Conservation (phyloP, 2,329 filamentous ascomycete species). For the Passalora sequoiae region DNA sequence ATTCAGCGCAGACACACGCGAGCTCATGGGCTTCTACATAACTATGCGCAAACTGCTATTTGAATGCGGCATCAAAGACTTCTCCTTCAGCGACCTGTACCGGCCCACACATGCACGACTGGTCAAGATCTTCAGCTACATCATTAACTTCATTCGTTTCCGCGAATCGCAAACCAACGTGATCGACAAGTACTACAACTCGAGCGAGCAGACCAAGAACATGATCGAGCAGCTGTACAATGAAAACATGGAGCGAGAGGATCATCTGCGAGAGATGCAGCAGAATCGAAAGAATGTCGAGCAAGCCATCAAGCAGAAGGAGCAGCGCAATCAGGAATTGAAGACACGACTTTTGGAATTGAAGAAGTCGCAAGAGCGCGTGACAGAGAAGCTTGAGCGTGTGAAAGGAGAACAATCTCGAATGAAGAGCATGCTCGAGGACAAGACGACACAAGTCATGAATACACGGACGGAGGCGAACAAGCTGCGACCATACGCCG, state of each 20-base stretch:
- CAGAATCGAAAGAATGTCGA: slow-evolving; percentile 76
- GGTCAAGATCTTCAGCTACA: slow-evolving; percentile 91
- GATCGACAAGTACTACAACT: slow-evolving; percentile 92
- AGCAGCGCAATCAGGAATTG: slow-evolving; percentile 77
- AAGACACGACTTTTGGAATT: slow-evolving; percentile 78
- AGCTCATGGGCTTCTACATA: slow-evolving; percentile 93
- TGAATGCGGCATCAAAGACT: slow-evolving; percentile 87
- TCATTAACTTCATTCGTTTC: slow-evolving; percentile 98
- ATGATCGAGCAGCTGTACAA: slow-evolving; percentile 80
- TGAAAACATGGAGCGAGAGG: slow-evolving; percentile 83
- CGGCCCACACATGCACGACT: slow-evolving; percentile 84
- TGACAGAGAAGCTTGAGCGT: slow-evolving; percentile 75
- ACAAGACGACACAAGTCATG: slow-evolving; percentile 65
- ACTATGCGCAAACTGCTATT: slow-evolving; percentile 72
- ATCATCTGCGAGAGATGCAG: slow-evolving; percentile 72
- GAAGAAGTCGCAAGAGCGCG: slow-evolving; percentile 72
- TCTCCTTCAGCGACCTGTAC: slow-evolving; percentile 87
- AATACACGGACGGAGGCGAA: slow-evolving; percentile 75
- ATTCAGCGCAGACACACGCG: slow-evolving; percentile 78
- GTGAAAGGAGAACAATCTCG: slow-evolving; percentile 74
- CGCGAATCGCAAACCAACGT: slow-evolving; percentile 84
- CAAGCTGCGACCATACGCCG: slow-evolving; percentile 85
- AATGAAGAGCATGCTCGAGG: slow-evolving; percentile 66
- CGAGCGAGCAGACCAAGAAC: slow-evolving; percentile 76
- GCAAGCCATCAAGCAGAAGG: slow-evolving; percentile 75